Conservation (phyloP, 805 yeast genomes). For the Saccharomycopsis microspora region DNA sequence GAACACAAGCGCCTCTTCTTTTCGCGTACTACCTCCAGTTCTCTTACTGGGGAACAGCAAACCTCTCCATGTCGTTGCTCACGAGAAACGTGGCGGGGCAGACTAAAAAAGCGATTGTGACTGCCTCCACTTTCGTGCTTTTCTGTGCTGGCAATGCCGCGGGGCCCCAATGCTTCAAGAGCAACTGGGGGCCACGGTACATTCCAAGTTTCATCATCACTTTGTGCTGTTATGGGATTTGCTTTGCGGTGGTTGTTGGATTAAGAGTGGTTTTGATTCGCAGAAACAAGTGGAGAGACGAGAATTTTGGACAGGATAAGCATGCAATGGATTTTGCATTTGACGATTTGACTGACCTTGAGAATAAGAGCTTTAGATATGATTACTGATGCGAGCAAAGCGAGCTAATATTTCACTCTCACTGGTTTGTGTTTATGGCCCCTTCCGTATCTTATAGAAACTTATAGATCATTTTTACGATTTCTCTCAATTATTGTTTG, state of each 20-base stretch:
- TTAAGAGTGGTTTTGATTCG: conserved; percentile 23
- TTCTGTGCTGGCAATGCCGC: conserved; percentile 49
- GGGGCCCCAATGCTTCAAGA: conserved; percentile 42
- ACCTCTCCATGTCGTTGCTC: conserved; percentile 19
- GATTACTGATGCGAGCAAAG: conserved; percentile 1
- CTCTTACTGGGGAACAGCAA: conserved; percentile 21
- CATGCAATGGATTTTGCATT: conserved; percentile 22
- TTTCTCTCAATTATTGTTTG: too few species aligned
- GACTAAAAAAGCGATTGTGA: conserved; percentile 49
- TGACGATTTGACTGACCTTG: conserved; percentile 32
- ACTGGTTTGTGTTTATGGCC: too few species aligned
- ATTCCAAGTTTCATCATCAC: conserved; percentile 42
- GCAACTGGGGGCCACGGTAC: conserved; percentile 32
- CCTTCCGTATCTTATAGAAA: too few species aligned
- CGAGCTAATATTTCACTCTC: too few species aligned
- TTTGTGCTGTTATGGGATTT: conserved; percentile 34
- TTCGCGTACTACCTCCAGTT: conserved; percentile 23
- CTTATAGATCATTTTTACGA: too few species aligned
- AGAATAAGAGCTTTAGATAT: conserved; percentile 28
- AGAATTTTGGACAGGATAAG: too few species aligned
- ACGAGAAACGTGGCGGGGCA: conserved; percentile 51
- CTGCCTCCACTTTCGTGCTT: conserved; percentile 44
- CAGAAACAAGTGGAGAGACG: conserved; percentile 35
- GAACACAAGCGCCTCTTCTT: conserved; percentile 20
- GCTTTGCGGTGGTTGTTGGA: conserved; percentile 25